Evolutionary conservation across 225 moss, liverwort and hornwort genomes (phyloP), one percentile per base, ranked within the genome.

Genomic region (Neckera pumila): DNA sequence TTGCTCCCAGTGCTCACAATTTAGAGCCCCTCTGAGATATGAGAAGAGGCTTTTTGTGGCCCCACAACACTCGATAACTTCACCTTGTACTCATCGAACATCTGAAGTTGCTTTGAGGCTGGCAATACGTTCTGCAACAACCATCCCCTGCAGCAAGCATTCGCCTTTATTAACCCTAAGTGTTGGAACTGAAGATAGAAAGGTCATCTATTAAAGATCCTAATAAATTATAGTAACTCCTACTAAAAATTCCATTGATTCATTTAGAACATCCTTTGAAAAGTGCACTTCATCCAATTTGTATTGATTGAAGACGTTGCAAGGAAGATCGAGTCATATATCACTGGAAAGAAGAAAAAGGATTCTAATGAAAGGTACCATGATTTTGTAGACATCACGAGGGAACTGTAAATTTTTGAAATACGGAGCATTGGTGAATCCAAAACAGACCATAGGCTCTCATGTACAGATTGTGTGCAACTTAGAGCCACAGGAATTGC

Each of bases 71-170:
- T 78, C 7, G 65, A 83, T 33, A 93, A 67, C 76, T 84, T 90
- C 75, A 70, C 76, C 75, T 89, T 89, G 42, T 91, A 91, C 63
- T 88, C 89, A n/a, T 58, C 76, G 65, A 93, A 93, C 93, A 90
- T 91, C 19, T 81, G 51, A 51, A 93, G 84, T 76, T 93, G 93
- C 84, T 72, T 86, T 10, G 69, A 90, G 20, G 77, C 84, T 76
- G 81, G 88, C 80, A 90, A 88, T 82, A 94, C 91, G 43, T 88
- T 93, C 86, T 93, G 71, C 42, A 61, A 47, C 36, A 84, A 25
- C 51, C 84, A 71, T 51, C 18, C 28, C 53, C 20, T 4, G 2
- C 16, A 53, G 6, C 17, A 38, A 1, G 26, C 27, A n/a, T 67
- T 83, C 83, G 67, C 23, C 53, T 51, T 16, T 27, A 36, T 42